These are phyloP conservation scores for Saussurea involucrata DNA, from an alignment of 129 eudicot species.

Conservation along the genomic window DNA sequence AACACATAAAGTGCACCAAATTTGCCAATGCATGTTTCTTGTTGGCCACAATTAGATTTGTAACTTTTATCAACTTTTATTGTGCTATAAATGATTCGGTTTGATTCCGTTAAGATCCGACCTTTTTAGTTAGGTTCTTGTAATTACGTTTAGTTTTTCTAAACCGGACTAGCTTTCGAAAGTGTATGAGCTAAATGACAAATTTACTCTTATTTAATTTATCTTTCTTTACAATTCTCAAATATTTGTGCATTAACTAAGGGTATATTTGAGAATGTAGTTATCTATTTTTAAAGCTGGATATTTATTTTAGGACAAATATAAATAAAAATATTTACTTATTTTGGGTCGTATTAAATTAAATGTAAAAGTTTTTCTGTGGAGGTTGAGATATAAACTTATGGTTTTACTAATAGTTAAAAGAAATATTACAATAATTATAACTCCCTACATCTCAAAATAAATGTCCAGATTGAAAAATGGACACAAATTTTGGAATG, in stretches of 20 bases:
- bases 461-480: too few species aligned
- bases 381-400: not conserved
- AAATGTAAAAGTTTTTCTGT: not conserved
- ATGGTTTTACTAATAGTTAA: not conserved
- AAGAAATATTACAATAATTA: too few species aligned
- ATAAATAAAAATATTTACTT: too few species aligned
- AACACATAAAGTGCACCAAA: constrained; percentile 24
- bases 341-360: not conserved
- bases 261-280: too few species aligned
- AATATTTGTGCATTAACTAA: too few species aligned
- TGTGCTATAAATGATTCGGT: not conserved
- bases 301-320: too few species aligned
- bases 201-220: too few species aligned
- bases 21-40: constrained; percentile 6
- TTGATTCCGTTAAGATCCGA: not conserved
- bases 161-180: not conserved
- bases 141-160: not conserved
- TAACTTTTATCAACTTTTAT: not conserved
- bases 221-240: too few species aligned
- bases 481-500: too few species aligned
- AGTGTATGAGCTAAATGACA: not conserved
- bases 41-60: constrained; percentile 22
- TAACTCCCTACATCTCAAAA: too few species aligned
- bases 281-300: too few species aligned
- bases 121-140: not conserved